Percentiles rank a stretch among this genome's conserved stretches.
These are phyloP conservation scores for Pleurotus cornucopiae DNA, from an alignment of 768 basidiomycete genomes.

Conservation along the genomic window DNA sequence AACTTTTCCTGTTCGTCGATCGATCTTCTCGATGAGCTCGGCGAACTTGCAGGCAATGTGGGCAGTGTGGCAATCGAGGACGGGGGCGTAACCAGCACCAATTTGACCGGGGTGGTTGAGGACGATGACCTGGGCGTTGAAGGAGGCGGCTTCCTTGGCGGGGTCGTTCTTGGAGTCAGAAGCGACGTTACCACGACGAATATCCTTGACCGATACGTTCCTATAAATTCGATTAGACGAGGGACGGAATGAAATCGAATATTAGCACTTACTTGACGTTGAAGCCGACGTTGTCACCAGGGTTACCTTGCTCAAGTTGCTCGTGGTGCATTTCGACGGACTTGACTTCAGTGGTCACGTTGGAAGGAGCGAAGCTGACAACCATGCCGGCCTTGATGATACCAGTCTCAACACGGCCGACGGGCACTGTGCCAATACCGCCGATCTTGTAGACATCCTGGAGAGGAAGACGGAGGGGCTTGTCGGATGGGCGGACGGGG, in stretches of 20 bases:
- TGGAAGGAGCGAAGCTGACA: constrained; percentile 92
- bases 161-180: constrained; percentile 99
- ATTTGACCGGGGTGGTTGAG: constrained; percentile 99
- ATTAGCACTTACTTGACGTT: constrained; percentile 81
- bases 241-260: neutral
- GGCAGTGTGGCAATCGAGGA: constrained; percentile 99
- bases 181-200: constrained; percentile 98
- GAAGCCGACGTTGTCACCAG: constrained; percentile 99
- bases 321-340: constrained; percentile 99
- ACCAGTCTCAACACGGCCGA: constrained; percentile 99
- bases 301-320: constrained; percentile 89
- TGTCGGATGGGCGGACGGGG: constrained; percentile 94
- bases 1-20: constrained; percentile 95
- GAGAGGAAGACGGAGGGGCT: constrained; percentile 99
- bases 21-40: constrained; percentile 98
- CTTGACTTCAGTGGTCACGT: constrained; percentile 99
- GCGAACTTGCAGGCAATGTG: constrained; percentile 99
- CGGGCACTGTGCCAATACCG: constrained; percentile 99
- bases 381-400: constrained; percentile 99
- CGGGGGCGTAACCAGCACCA: constrained; percentile 97
- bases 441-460: constrained; percentile 99
- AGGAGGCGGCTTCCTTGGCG: constrained; percentile 97
- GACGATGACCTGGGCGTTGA: constrained; percentile 99
- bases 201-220: constrained; percentile 99
- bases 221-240: constrained; percentile 29